Evolutionary conservation across 129 eudicot genomes (phyloP), one percentile per base, ranked within the genome.

Genomic region (Sambucus nigra): DNA sequence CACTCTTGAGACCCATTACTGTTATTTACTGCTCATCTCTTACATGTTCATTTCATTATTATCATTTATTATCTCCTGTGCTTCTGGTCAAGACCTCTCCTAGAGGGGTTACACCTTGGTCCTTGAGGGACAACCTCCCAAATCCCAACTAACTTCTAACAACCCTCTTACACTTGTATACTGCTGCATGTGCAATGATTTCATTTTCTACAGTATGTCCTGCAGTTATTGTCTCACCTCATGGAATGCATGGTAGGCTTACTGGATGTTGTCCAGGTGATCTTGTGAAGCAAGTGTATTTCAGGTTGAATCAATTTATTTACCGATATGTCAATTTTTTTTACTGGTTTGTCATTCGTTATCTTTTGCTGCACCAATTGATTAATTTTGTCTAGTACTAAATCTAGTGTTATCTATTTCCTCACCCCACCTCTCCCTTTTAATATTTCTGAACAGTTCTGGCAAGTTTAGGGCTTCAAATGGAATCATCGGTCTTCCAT

Each of bases 221-320:
- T 72, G 61, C 89, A 91, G 99, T 86, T 54, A 47, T 91, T 52
- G 89, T 80, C 59, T 74, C 99, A 53, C 99, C 95, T 72, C 93
- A 82, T 70, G 99, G 99, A 51, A 91, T 91, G 95, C 84, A 81
- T 51, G 99, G 99, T 65, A 86, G 69, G 56, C 73, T 82, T 32
- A 76, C 88, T 16, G 99, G 95, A 70, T 79, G 73, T 64, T 86
- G 94, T 82, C 94, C 99, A 14, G 75, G 87, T 59, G 99, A 91
- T 72, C 87, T 91, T 55, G 99, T 91, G 88, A 80, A 85, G 70
- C 95, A 91, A 67, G 89, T 86, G 51, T 91, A 79, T 69, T 57
- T 73, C 63, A 83, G 99, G 99, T 91, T 51, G 50, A 59, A 65
- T 33, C 13, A 56, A 19, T 57, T 51, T 27, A 19, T 19, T 19